These are phyloP conservation scores for Penicillium vulpinum DNA, from an alignment of 2,329 filamentous ascomycete species.

Conservation along the genomic window DNA sequence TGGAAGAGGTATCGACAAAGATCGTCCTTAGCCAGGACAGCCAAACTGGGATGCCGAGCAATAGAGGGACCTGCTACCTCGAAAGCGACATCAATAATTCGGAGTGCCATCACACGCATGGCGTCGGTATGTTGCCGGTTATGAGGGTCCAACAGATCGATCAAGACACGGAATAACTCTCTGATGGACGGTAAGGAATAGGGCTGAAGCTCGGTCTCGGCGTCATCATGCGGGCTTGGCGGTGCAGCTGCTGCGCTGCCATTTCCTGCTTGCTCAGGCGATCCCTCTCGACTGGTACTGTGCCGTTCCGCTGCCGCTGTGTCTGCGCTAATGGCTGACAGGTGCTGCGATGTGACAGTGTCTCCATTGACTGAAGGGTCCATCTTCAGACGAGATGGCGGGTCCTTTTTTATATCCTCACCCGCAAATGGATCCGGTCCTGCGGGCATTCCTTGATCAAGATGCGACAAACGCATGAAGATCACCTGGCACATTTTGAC, in stretches of 20 bases:
- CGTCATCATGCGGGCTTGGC: constrained; percentile 45
- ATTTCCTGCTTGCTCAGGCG: constrained; percentile 34
- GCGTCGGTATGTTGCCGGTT: constrained; percentile 90
- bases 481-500: constrained; percentile 99
- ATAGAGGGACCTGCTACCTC: constrained; percentile 96
- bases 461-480: constrained; percentile 85
- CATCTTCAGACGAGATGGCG: constrained; percentile 79
- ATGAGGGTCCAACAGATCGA: constrained; percentile 90
- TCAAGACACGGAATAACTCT: constrained; percentile 89
- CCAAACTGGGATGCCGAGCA: constrained; percentile 84
- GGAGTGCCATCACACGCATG: constrained; percentile 94
- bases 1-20: constrained; percentile 95
- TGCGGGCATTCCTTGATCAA: constrained; percentile 73
- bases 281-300: constrained; percentile 35
- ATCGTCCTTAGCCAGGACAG: constrained; percentile 84
- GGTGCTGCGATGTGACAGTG: constrained; percentile 56
- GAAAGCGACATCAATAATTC: constrained; percentile 94
- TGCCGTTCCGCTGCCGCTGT: constrained; percentile 36
- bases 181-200: constrained; percentile 93
- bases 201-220: constrained; percentile 66
- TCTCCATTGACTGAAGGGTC: constrained; percentile 71
- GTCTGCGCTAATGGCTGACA: constrained; percentile 43
- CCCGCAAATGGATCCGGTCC: constrained; percentile 65
- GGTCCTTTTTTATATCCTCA: constrained; percentile 53
- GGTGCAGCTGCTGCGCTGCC: constrained; percentile 34